phyloP scores from a whole-genome alignment of 2,329 filamentous ascomycete species.

The Scytalidium sp. region DNA sequence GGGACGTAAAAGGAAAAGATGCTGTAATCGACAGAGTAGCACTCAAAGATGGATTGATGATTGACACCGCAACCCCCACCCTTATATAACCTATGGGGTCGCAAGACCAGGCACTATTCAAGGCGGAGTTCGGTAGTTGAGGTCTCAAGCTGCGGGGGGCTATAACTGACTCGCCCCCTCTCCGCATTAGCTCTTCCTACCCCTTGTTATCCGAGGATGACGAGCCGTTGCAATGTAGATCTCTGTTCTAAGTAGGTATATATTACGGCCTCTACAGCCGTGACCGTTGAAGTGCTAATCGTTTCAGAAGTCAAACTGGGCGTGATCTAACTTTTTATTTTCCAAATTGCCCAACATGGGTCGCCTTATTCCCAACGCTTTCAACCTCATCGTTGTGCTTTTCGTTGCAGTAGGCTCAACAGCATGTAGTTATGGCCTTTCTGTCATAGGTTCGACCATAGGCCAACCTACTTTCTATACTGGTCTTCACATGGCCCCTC shows the following conservation, averaged over 20 bases:
- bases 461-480: constrained; percentile 43
- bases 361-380: background rate
- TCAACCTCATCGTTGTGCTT: constrained; percentile 20
- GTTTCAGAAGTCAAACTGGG: too few relatives aligned
- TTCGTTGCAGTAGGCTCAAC: constrained; percentile 32
- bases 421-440: constrained; percentile 30
- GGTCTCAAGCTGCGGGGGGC: background rate
- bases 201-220: background rate
- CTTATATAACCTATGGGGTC: too few relatives aligned
- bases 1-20: too few relatives aligned
- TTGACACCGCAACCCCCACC: too few relatives aligned
- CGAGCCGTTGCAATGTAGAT: background rate
- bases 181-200: background rate
- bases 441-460: constrained; percentile 39
- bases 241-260: background rate
- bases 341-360: background rate
- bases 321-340: background rate
- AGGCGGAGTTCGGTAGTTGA: too few relatives aligned
- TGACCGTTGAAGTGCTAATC: too few relatives aligned
- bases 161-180: background rate
- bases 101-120: too few relatives aligned
- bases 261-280: background rate
- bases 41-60: too few relatives aligned
- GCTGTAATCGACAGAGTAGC: too few relatives aligned
- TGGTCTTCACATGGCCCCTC: constrained; percentile 35